Evolutionary conservation across 2,329 filamentous ascomycete species (phyloP).

Genomic region (Didymella keratinophila): DNA sequence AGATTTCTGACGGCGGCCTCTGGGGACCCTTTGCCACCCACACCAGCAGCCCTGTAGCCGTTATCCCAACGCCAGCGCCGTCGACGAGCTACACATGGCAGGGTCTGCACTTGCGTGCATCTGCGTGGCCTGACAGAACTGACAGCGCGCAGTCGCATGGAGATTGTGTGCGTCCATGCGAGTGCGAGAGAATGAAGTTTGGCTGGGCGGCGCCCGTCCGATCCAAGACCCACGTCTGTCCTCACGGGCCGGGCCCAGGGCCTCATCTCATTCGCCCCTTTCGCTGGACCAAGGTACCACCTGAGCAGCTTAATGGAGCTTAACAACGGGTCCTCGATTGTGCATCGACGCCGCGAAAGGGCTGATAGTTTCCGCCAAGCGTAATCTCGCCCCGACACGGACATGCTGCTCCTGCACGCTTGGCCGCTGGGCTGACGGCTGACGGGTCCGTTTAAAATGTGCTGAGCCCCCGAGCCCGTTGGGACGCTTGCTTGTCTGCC

Average conservation of each 20-base stretch:
- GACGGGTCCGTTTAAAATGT: conserved; percentile 35
- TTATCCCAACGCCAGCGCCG: conserved; percentile 12
- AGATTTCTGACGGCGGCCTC: not conserved
- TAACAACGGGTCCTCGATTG: conserved; percentile 22
- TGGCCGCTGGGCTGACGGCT: conserved; percentile 33
- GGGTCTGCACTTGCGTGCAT: not conserved
- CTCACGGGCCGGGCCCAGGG: not conserved
- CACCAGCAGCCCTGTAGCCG: not conserved
- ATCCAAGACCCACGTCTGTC: conserved; percentile 20
- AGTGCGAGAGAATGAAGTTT: conserved; percentile 5
- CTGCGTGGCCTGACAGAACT: not conserved
- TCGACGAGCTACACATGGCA: not conserved
- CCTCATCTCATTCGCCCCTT: conserved; percentile 20
- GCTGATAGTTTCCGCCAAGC: conserved; percentile 32
- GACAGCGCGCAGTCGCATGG: not conserved
- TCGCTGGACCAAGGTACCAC: conserved; percentile 19
- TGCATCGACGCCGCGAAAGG: conserved; percentile 25
- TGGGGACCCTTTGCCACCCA: conserved; percentile 14
- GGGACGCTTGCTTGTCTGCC: conserved; percentile 16
- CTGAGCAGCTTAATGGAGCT: conserved; percentile 22
- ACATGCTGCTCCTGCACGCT: conserved; percentile 30
- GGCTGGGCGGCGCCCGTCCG: conserved; percentile 9
- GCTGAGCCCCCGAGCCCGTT: conserved; percentile 28
- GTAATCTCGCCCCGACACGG: conserved; percentile 33
- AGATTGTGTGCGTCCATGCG: conserved; percentile 4